Percentiles rank a stretch among this genome's conserved stretches.
Evolutionary conservation across 352 stramenopile species (phyloP).

Genomic region (Pythium scleroteichum): DNA sequence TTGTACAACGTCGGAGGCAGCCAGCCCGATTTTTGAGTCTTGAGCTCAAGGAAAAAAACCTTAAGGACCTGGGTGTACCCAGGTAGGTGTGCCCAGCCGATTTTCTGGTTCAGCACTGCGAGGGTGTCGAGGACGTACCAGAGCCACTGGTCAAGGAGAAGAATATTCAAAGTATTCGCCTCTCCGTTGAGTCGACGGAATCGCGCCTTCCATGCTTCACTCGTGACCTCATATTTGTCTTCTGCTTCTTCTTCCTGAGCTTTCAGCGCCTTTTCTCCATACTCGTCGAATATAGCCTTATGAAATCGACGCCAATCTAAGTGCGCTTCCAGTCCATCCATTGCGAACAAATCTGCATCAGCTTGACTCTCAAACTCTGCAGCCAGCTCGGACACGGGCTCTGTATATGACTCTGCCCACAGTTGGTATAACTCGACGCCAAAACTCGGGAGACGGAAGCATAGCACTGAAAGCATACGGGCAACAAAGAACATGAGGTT

Average conservation of each 20-base stretch:
- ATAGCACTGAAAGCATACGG: conserved; percentile 85
- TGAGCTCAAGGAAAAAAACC: conserved; percentile 89
- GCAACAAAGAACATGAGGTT: conserved; percentile 92
- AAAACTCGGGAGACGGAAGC: conserved; percentile 85
- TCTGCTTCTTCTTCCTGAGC: conserved; percentile 87
- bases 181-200: conserved; percentile 81
- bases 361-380: conserved; percentile 83
- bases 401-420: conserved; percentile 85
- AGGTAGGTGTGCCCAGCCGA: conserved; percentile 82
- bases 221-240: conserved; percentile 89
- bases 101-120: conserved; percentile 89
- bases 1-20: conserved; percentile 87
- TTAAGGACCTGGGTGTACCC: conserved; percentile 87
- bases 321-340: conserved; percentile 87
- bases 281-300: conserved; percentile 87
- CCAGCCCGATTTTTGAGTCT: conserved; percentile 88
- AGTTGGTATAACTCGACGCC: conserved; percentile 87
- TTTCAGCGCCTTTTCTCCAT: conserved; percentile 83
- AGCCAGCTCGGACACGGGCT: conserved; percentile 72
- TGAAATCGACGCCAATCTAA: conserved; percentile 89
- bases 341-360: conserved; percentile 83
- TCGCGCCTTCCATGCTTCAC: conserved; percentile 78
- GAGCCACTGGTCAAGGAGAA: conserved; percentile 86
- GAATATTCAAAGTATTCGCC: conserved; percentile 87
- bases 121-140: conserved; percentile 90